Evolutionary conservation across 306 rosid species (phyloP).

Genomic region (Bauhinia variegata): DNA sequence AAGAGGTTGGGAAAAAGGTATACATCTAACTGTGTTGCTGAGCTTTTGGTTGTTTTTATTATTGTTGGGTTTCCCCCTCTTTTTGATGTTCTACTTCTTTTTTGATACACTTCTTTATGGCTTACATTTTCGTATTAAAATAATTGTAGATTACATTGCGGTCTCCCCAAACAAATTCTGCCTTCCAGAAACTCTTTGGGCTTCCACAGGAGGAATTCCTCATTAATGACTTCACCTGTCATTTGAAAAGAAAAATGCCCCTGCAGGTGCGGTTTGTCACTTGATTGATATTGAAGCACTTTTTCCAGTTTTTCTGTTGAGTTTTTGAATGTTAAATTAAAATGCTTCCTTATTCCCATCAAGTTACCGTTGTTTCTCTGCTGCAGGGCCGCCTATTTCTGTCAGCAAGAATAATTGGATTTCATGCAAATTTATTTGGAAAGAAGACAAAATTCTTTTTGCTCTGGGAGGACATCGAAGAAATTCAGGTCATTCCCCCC

Average conservation of each 20-base stretch:
- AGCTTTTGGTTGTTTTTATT: constrained; percentile 12
- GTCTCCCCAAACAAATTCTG: constrained; percentile 95
- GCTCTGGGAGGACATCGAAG: constrained; percentile 97
- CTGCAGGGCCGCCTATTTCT: constrained; percentile 94
- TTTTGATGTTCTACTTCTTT: constrained; percentile 14
- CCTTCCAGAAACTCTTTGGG: constrained; percentile 89
- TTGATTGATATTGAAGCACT: constrained; percentile 29
- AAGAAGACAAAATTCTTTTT: constrained; percentile 85
- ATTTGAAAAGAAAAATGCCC: constrained; percentile 93
- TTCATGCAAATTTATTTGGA: constrained; percentile 92
- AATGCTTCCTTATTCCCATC: constrained; percentile 32
- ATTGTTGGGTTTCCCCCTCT: neutral
- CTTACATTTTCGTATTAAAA: constrained; percentile 28
- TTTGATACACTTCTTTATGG: constrained; percentile 30
- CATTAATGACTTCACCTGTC: constrained; percentile 93
- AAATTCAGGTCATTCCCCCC: constrained; percentile 73
- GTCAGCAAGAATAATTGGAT: constrained; percentile 90
- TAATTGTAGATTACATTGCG: constrained; percentile 74
- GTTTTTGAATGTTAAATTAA: constrained; percentile 20
- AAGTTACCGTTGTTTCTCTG: constrained; percentile 35
- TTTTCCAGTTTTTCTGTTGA: constrained; percentile 24
- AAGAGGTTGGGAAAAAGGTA: constrained; percentile 99
- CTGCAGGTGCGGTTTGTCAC: constrained; percentile 63
- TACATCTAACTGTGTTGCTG: constrained; percentile 26
- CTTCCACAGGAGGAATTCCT: constrained; percentile 98